Evolutionary conservation across 805 yeast genomes (phyloP).

Genomic region (Candida gorgasii): DNA sequence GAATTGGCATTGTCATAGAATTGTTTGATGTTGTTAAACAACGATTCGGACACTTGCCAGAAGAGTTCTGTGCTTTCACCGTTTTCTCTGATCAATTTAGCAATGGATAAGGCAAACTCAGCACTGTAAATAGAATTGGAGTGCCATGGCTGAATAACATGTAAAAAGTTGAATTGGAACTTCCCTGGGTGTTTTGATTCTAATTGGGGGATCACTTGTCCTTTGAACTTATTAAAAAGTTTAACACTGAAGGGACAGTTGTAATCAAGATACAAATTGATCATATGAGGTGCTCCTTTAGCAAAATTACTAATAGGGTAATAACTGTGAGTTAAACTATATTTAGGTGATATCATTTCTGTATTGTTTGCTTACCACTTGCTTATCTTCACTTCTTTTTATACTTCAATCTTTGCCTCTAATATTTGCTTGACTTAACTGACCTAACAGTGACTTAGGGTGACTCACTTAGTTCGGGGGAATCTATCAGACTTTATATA

Average conservation of each 20-base stretch:
- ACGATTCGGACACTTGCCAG: slow-evolving; percentile 51
- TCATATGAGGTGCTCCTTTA: slow-evolving; percentile 35
- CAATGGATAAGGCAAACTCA: slow-evolving; percentile 73
- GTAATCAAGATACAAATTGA: slow-evolving; percentile 73
- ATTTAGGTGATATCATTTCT: slow-evolving; percentile 44
- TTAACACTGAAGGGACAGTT: slow-evolving; percentile 76
- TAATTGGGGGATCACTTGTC: slow-evolving; percentile 54
- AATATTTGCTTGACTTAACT: too few species aligned
- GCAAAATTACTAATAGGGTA: slow-evolving; percentile 14
- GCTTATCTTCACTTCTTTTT: neutral
- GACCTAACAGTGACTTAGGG: too few species aligned
- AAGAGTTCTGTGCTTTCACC: slow-evolving; percentile 19
- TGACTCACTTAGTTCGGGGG: too few species aligned
- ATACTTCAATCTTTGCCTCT: too few species aligned
- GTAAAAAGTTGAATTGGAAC: slow-evolving; percentile 63
- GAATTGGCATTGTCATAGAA: slow-evolving; percentile 65
- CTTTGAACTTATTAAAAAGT: slow-evolving; percentile 55
- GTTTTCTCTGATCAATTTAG: slow-evolving; percentile 53
- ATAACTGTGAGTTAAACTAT: slow-evolving; percentile 38
- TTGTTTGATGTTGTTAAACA: slow-evolving; percentile 55
- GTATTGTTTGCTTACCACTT: neutral
- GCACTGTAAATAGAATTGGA: slow-evolving; percentile 66
- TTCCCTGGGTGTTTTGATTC: slow-evolving; percentile 46
- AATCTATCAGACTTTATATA: too few species aligned
- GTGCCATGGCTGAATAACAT: slow-evolving; percentile 92